These are phyloP conservation scores for Madurella fahalii DNA, from an alignment of 2,329 filamentous ascomycete genomes.

Conservation along the genomic window DNA sequence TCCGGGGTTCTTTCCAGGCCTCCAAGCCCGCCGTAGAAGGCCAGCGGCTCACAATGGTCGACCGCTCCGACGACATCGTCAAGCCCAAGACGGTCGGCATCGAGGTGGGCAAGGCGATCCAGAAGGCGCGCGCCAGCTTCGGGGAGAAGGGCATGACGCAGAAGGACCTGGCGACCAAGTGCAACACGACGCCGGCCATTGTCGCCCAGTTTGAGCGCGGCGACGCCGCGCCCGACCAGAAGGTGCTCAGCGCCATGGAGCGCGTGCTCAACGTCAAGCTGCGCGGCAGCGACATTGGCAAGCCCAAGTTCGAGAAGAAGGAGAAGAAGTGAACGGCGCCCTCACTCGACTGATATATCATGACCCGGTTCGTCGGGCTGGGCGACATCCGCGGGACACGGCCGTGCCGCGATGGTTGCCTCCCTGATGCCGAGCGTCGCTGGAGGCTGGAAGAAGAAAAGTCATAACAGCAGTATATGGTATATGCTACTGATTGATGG, in stretches of 20 bases:
- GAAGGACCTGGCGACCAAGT: conserved; percentile 79
- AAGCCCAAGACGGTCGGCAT: conserved; percentile 89
- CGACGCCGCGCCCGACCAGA: conserved; percentile 74
- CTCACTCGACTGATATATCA: neutral
- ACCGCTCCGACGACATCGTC: conserved; percentile 94
- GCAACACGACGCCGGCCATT: conserved; percentile 77
- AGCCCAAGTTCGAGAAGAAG: conserved; percentile 33
- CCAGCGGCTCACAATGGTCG: conserved; percentile 95
- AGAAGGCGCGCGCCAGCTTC: conserved; percentile 63
- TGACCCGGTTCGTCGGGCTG: neutral
- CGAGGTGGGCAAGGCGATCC: conserved; percentile 78
- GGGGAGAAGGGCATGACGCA: conserved; percentile 83
- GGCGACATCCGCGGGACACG: neutral
- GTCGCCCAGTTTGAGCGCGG: conserved; percentile 85
- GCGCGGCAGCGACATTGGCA: conserved; percentile 77
- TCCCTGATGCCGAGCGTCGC: neutral
- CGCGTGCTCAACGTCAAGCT: conserved; percentile 83
- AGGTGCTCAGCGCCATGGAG: conserved; percentile 74
- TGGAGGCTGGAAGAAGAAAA: neutral
- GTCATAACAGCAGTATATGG: neutral
- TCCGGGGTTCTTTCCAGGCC: conserved; percentile 33
- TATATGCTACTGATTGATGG: conserved; percentile 8
- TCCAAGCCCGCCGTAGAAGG: conserved; percentile 65
- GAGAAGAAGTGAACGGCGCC: conserved; percentile 27
- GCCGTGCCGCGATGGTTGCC: neutral